Percentiles rank a stretch among this genome's conserved stretches.
Conservation (phyloP, 768 basidiomycete genomes). For the Termitomyces sp. region DNA sequence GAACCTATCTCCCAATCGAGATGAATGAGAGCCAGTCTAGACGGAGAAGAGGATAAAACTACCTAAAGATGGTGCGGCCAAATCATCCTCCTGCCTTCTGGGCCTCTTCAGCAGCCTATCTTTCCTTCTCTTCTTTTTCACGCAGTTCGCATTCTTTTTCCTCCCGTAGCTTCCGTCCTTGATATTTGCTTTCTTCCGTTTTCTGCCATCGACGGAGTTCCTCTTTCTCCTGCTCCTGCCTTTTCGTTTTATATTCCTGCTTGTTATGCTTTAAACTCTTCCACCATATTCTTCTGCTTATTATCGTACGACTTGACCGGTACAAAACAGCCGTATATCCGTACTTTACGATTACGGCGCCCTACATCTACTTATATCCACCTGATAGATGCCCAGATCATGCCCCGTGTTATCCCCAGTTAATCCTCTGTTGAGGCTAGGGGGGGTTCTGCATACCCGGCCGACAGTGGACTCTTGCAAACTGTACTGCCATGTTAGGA, state of each 20-base stretch:
- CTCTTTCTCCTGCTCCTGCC: slow-evolving; percentile 53
- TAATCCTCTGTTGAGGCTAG: too few species aligned
- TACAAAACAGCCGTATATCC: too few species aligned
- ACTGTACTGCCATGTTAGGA: too few species aligned
- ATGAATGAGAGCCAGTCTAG: slow-evolving; percentile 2
- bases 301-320: slow-evolving; percentile 50
- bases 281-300: slow-evolving; percentile 69
- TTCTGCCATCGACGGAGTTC: slow-evolving; percentile 49
- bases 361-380: too few species aligned
- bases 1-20: slow-evolving; percentile 32
- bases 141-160: slow-evolving; percentile 52
- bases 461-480: too few species aligned
- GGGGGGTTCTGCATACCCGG: too few species aligned
- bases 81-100: slow-evolving; percentile 28
- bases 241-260: slow-evolving; percentile 67
- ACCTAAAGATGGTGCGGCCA: slow-evolving; percentile 58
- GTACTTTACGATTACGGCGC: too few species aligned
- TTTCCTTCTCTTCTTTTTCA: slow-evolving; percentile 37
- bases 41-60: slow-evolving; percentile 6
- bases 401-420: too few species aligned
- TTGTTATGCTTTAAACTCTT: slow-evolving; percentile 79
- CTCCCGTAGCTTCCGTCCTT: slow-evolving; percentile 62
- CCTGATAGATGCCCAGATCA: too few species aligned
- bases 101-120: slow-evolving; percentile 23
- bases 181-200: slow-evolving; percentile 70